A percentile compares a stretch with the other conserved stretches of the same genome.
phyloP scores from a whole-genome alignment of 495 filamentous ascomycete species.

The Tetracladium setigerum region DNA sequence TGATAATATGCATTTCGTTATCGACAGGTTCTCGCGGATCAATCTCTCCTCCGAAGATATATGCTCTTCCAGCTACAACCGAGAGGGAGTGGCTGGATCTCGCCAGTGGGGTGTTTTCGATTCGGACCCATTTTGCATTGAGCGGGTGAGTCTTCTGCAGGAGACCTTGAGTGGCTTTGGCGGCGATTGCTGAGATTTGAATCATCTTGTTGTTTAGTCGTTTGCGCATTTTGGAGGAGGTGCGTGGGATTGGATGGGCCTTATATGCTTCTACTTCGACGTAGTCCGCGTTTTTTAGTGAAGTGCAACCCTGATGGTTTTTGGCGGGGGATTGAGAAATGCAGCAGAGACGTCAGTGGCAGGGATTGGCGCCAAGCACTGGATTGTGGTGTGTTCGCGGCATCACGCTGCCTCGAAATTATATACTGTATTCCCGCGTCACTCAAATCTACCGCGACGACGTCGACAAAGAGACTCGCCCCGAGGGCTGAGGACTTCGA shows the following conservation, averaged over 20 bases:
- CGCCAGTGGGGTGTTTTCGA: slow-evolving; percentile 46
- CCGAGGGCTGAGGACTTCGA: not conserved
- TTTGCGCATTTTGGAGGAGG: not conserved
- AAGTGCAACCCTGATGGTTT: no score
- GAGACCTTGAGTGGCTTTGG: slow-evolving; percentile 12
- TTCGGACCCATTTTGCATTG: slow-evolving; percentile 52
- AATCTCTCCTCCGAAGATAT: slow-evolving; percentile 60
- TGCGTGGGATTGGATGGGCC: not conserved
- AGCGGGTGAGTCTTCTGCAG: slow-evolving; percentile 16
- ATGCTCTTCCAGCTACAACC: slow-evolving; percentile 56
- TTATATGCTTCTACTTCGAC: not conserved
- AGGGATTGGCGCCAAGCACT: no score
- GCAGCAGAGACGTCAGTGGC: no score
- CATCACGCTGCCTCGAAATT: no score
- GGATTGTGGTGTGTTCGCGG: no score
- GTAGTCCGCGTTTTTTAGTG: no score
- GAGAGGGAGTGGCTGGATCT: slow-evolving; percentile 65
- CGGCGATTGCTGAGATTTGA: slow-evolving; percentile 12
- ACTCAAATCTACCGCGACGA: no score
- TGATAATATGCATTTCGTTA: slow-evolving; percentile 62
- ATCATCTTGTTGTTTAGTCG: slow-evolving; percentile 15
- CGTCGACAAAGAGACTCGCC: no score
- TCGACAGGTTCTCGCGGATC: slow-evolving; percentile 47
- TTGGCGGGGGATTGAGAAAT: no score
- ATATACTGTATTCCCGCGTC: no score